Base-by-base conservation (phyloP, 306 rosid species). In the Citrullus mucosospermus region DNA sequence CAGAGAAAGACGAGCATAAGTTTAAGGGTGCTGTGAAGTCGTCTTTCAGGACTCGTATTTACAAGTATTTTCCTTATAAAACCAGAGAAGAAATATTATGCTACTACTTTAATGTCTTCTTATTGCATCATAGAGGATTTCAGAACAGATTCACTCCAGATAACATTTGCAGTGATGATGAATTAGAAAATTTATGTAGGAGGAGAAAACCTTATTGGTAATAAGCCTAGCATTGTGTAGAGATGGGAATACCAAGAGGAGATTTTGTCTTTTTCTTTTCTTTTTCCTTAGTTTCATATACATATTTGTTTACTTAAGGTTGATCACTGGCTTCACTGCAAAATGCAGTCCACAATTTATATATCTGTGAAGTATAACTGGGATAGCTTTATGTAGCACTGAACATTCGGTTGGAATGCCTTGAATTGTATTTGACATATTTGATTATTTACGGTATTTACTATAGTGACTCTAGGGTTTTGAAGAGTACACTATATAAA, bases 81-180 rank as follows among this genome's bases (percentile, higher is more conserved):
- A 92, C 83, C 84, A 84, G 92, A 80, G 91, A 17, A 78, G 84
- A 89, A 70, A 83, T 95, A 62, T 87, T 95, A 61, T 88, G 93
- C 91, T 95, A 92, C 89, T 95, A 92, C 87, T 92, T 84, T 78
- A 95, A 95, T 56, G 97, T 95, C 82, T 92, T 76, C 76, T 85
- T 91, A 66, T 82, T 91, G 89, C 92, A 81, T 18, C 97, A 90
- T 51, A 86, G 90, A 88, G 92, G 84, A 78, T 69, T 87, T 77
- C 98, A 95, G 80, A 95, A 86, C 80, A 85, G 97, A 85, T 86
- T 83, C 74, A 85, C 93, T 77, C 97, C 92, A 5, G 58, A 75
- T 66, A 39, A 82, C 39, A 85, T 88, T 80, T 85, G 87, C 75
- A 95, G 98, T 38, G 97, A 95, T 46, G 93, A 94, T 43, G 96